Conservation (phyloP, 2,329 filamentous ascomycete genomes). For the Rutstroemia sydowiana region DNA sequence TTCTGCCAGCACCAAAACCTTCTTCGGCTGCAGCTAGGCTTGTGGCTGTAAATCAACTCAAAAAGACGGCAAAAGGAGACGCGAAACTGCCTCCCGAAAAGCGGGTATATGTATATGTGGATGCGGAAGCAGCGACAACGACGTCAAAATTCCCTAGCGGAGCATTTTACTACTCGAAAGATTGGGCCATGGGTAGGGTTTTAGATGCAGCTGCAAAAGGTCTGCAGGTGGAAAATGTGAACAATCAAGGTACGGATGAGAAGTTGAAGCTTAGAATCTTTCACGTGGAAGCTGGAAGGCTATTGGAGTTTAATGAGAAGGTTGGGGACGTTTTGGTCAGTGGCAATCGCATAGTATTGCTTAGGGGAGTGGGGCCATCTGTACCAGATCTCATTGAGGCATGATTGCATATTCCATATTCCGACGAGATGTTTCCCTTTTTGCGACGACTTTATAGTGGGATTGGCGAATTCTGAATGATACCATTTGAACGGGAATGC, state of each 20-base stretch:
- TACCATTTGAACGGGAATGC: slow-evolving; percentile 6
- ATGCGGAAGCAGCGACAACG: slow-evolving; percentile 81
- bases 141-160: slow-evolving; percentile 76
- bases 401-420: slow-evolving; percentile 3
- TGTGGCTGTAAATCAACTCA: slow-evolving; percentile 68
- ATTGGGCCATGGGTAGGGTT: slow-evolving; percentile 85
- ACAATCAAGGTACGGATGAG: slow-evolving; percentile 70
- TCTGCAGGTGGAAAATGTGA: slow-evolving; percentile 75
- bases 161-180: slow-evolving; percentile 70
- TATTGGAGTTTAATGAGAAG: slow-evolving; percentile 85
- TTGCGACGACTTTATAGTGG: neutral
- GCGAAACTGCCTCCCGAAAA: slow-evolving; percentile 73
- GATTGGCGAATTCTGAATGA: slow-evolving; percentile 3
- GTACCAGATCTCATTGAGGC: slow-evolving; percentile 60
- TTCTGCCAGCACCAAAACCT: slow-evolving; percentile 56
- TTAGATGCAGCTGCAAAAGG: slow-evolving; percentile 71
- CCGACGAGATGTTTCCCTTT: neutral
- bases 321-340: slow-evolving; percentile 64
- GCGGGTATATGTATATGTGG: slow-evolving; percentile 82
- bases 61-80: slow-evolving; percentile 85
- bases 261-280: slow-evolving; percentile 79
- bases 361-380: slow-evolving; percentile 78
- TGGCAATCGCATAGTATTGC: slow-evolving; percentile 83
- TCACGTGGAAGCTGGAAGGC: slow-evolving; percentile 80
- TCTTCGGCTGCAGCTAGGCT: slow-evolving; percentile 56